A percentile compares a stretch with the other conserved stretches of the same genome.
Evolutionary conservation across 2,329 filamentous ascomycete genomes (phyloP).

Genomic region (Calonectria hawksworthii): DNA sequence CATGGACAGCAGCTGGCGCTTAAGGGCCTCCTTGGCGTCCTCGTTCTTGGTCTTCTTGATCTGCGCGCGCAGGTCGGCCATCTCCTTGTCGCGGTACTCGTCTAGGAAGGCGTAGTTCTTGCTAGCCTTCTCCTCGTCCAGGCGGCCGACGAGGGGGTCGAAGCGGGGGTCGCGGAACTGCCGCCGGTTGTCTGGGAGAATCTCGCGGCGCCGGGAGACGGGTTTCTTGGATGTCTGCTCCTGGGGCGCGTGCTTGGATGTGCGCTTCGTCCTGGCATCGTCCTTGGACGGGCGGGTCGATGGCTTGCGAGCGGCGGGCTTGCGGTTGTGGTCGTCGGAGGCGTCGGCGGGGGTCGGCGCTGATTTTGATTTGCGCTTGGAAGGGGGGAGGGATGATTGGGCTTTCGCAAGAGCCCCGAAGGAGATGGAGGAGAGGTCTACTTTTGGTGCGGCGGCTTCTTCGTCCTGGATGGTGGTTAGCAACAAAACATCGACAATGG

Average conservation of each 20-base stretch:
- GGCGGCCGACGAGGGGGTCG: constrained; percentile 70
- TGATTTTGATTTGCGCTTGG: constrained; percentile 45
- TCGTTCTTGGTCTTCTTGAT: constrained; percentile 77
- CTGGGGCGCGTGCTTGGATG: constrained; percentile 90
- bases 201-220: constrained; percentile 84
- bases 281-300: constrained; percentile 50
- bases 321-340: constrained; percentile 45
- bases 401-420: constrained; percentile 94
- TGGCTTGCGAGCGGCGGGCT: constrained; percentile 48
- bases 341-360: constrained; percentile 33
- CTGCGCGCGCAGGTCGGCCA: constrained; percentile 78
- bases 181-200: constrained; percentile 69
- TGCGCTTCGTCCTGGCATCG: constrained; percentile 51
- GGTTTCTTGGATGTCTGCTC: constrained; percentile 86
- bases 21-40: constrained; percentile 76
- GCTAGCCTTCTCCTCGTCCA: constrained; percentile 71
- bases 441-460: constrained; percentile 48
- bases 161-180: constrained; percentile 91
- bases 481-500: neutral
- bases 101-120: constrained; percentile 90
- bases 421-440: constrained; percentile 75
- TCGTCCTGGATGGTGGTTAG: constrained; percentile 36
- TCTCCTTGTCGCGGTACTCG: constrained; percentile 87
- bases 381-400: constrained; percentile 74
- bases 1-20: constrained; percentile 82